Conservation (phyloP, 2,329 filamentous ascomycete genomes). For the Fusarium sp. region DNA sequence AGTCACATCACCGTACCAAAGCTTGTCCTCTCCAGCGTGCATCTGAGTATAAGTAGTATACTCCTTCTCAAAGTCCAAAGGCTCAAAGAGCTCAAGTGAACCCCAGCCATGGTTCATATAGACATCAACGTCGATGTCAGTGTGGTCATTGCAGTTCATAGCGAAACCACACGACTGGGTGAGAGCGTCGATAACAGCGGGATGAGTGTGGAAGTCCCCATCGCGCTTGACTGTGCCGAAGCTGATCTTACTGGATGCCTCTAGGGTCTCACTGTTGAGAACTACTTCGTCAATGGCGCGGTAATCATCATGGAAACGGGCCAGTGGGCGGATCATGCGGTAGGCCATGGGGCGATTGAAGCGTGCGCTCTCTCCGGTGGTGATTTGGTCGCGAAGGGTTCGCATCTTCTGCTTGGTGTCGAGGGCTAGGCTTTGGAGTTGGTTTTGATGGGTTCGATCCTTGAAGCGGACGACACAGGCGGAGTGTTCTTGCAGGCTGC, state of each 20-base stretch:
- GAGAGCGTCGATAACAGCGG: conserved; percentile 35
- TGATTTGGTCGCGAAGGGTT: conserved; percentile 23
- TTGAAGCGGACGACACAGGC: conserved; percentile 27
- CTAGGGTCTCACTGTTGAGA: conserved; percentile 30
- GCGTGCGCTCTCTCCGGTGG: conserved; percentile 18
- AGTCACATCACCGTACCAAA: conserved; percentile 60
- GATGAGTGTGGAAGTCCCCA: conserved; percentile 33
- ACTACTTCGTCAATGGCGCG: conserved; percentile 37
- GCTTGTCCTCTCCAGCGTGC: conserved; percentile 27
- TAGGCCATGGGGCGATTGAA: conserved; percentile 41
- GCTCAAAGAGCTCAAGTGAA: conserved; percentile 31
- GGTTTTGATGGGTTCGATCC: conserved; percentile 12
- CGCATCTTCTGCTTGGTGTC: conserved; percentile 27
- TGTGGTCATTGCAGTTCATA: conserved; percentile 40
- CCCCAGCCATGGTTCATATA: conserved; percentile 41
- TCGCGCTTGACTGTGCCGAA: conserved; percentile 33
- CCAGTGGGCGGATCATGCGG: conserved; percentile 35
- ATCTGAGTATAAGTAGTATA: conserved; percentile 38
- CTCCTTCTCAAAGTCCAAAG: conserved; percentile 34
- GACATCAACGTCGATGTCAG: conserved; percentile 31
- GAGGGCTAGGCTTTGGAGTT: not conserved
- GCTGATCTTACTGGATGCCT: conserved; percentile 28
- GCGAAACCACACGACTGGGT: conserved; percentile 39
- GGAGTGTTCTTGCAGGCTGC: conserved; percentile 22
- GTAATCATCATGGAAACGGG: conserved; percentile 38